Percentiles rank a stretch among this genome's conserved stretches.
phyloP scores from a whole-genome alignment of 208 protist genomes.

The Trypanosoma conorhini region DNA sequence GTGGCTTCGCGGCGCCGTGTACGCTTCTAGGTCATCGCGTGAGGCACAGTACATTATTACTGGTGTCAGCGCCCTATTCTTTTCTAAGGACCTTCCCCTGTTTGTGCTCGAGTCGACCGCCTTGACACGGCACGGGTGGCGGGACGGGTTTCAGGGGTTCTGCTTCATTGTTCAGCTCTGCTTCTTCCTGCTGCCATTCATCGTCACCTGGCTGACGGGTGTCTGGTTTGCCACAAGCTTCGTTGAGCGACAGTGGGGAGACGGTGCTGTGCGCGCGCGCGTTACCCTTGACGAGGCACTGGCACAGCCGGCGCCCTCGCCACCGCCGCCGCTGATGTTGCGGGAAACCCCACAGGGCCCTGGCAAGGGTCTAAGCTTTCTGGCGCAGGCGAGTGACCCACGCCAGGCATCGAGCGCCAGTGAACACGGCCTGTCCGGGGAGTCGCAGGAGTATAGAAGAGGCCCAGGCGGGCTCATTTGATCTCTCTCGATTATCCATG shows the following conservation, averaged over 20 bases:
- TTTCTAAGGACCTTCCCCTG: conserved; percentile 58
- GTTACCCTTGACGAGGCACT: conserved; percentile 1
- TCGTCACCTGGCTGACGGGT: conserved; percentile 40
- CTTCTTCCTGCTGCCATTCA: conserved; percentile 43
- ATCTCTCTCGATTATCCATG: background rate
- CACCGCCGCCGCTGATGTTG: conserved; percentile 23
- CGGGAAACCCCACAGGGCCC: conserved; percentile 6
- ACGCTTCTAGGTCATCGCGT: conserved; percentile 39
- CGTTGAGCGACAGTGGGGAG: conserved; percentile 39
- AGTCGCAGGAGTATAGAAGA: background rate
- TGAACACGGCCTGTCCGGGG: background rate
- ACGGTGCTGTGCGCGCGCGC: conserved; percentile 1
- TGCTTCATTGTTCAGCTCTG: conserved; percentile 53
- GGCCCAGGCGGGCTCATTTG: conserved; percentile 8
- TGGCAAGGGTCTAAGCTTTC: conserved; percentile 11
- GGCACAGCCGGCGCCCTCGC: background rate
- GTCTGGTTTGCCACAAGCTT: conserved; percentile 50
- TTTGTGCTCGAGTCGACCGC: conserved; percentile 48
- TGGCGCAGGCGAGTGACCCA: background rate
- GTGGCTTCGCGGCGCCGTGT: conserved; percentile 63
- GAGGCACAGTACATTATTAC: conserved; percentile 36
- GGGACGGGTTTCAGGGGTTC: conserved; percentile 33
- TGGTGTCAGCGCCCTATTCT: conserved; percentile 45
- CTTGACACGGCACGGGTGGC: conserved; percentile 38
- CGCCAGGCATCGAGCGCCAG: background rate